A percentile compares a stretch with the other conserved stretches of the same genome.
Conservation (phyloP, 805 yeast species). For the Schizosaccharomyces japonicus region DNA sequence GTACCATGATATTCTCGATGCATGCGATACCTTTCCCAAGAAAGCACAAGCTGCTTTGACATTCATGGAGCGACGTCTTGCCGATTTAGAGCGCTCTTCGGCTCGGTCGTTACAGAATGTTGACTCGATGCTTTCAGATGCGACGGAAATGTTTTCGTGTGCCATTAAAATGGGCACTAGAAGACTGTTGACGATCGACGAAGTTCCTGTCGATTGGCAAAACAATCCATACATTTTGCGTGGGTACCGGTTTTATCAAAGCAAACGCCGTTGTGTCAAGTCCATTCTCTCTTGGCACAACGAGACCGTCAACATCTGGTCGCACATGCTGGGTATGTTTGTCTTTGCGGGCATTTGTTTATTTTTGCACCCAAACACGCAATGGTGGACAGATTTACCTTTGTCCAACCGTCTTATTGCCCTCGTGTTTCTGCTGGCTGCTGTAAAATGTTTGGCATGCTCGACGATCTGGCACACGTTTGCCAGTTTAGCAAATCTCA, state of each 20-base stretch:
- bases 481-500: conserved; percentile 25
- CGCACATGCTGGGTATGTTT: conserved; percentile 53
- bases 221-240: conserved; percentile 65
- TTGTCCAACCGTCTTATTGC: conserved; percentile 27
- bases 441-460: conserved; percentile 51
- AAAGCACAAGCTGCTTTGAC: conserved; percentile 14
- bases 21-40: conserved; percentile 10
- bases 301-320: conserved; percentile 84
- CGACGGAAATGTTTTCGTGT: conserved; percentile 3
- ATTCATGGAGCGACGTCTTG: conserved; percentile 16
- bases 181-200: conserved; percentile 47
- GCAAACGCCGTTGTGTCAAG: conserved; percentile 33
- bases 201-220: conserved; percentile 78
- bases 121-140: conserved; percentile 3
- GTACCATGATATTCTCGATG: conserved; percentile 9
- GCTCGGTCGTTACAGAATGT: conserved; percentile 4
- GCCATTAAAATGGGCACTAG: conserved; percentile 14
- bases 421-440: conserved; percentile 43
- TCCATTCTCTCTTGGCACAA: conserved; percentile 50
- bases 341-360: conserved; percentile 32
- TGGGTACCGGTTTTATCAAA: conserved; percentile 65
- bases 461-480: conserved; percentile 86
- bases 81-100: conserved; percentile 15
- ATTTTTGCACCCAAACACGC: conserved; percentile 39
- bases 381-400: conserved; percentile 21